These are phyloP conservation scores for Tulasnella sp. DNA, from an alignment of 768 basidiomycete species.

Conservation along the genomic window DNA sequence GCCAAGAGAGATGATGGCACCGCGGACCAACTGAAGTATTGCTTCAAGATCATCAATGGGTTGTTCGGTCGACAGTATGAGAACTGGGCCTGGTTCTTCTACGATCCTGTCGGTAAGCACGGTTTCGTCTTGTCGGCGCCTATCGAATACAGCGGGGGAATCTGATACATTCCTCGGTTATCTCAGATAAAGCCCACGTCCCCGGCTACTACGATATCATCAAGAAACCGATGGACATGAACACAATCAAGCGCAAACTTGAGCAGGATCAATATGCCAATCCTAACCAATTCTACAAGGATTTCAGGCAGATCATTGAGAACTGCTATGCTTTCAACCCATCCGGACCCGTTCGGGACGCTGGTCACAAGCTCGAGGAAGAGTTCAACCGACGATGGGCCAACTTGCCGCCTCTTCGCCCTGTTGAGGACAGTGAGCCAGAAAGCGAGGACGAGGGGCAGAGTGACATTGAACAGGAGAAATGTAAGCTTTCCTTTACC, in stretches of 20 bases:
- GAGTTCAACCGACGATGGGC: slow-evolving; percentile 94
- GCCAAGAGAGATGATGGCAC: slow-evolving; percentile 58
- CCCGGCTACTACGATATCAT: slow-evolving; percentile 83
- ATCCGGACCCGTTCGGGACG: slow-evolving; percentile 74
- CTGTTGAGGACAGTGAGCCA: not conserved
- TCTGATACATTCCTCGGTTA: not conserved
- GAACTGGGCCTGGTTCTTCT: slow-evolving; percentile 73
- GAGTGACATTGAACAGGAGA: slow-evolving; percentile 20
- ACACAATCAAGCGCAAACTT: slow-evolving; percentile 82
- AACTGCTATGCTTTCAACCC: slow-evolving; percentile 95
- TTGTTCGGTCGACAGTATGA: slow-evolving; percentile 76
- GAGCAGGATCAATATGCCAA: slow-evolving; percentile 69
- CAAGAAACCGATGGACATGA: slow-evolving; percentile 94
- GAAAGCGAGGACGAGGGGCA: slow-evolving; percentile 30
- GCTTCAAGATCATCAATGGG: slow-evolving; percentile 67
- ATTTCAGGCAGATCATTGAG: slow-evolving; percentile 91
- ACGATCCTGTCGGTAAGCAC: slow-evolving; percentile 87
- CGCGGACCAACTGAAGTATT: slow-evolving; percentile 80
- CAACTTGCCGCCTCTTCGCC: slow-evolving; percentile 49
- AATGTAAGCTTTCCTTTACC: not conserved
- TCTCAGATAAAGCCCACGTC: slow-evolving; percentile 69
- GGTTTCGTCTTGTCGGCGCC: not conserved
- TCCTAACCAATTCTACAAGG: slow-evolving; percentile 78
- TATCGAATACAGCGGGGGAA: slow-evolving; percentile 3
- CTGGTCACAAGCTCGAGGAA: slow-evolving; percentile 78